Evolutionary conservation across 148 eudicot species (phyloP).

Genomic region (Camellia lanceoleosa): DNA sequence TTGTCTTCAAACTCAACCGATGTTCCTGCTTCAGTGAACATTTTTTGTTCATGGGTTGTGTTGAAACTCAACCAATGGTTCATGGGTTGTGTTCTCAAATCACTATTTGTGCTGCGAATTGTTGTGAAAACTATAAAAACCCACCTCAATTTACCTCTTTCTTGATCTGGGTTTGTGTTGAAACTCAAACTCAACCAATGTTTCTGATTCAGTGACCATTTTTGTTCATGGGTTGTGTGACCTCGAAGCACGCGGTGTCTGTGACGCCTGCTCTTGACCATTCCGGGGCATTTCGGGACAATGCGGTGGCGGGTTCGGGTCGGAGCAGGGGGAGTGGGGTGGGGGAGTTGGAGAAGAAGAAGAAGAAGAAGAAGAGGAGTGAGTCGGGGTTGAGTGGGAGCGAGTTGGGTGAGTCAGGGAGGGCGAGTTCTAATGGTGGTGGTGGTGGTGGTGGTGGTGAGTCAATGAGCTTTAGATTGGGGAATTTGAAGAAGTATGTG

Average conservation of each 20-base stretch:
- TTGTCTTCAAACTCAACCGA: too few relatives aligned
- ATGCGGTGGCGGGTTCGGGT: conserved; percentile 40
- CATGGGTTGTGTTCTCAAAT: too few relatives aligned
- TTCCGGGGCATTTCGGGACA: conserved; percentile 57
- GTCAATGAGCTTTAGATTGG: conserved; percentile 78
- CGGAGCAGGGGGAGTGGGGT: conserved; percentile 36
- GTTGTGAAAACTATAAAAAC: conserved; percentile 3
- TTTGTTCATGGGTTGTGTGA: conserved; percentile 77
- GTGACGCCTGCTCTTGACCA: conserved; percentile 83
- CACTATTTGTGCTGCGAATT: not conserved
- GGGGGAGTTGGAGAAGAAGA: conserved; percentile 42
- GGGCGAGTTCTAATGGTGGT: conserved; percentile 42
- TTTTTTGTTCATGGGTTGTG: too few relatives aligned
- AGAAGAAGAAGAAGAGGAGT: conserved; percentile 46
- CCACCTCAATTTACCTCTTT: not conserved
- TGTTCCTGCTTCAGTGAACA: too few relatives aligned
- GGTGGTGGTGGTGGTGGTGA: conserved; percentile 41
- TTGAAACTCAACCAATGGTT: too few relatives aligned
- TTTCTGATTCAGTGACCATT: conserved; percentile 9
- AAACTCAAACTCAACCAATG: conserved; percentile 2
- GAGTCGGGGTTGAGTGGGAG: conserved; percentile 48
- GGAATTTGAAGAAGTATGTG: conserved; percentile 72
- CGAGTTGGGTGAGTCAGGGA: conserved; percentile 54
- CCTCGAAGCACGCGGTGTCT: conserved; percentile 79
- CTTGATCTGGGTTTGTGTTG: conserved; percentile 41